phyloP scores from a whole-genome alignment of 2,329 filamentous ascomycete genomes.

The Fusarium devonianum region DNA sequence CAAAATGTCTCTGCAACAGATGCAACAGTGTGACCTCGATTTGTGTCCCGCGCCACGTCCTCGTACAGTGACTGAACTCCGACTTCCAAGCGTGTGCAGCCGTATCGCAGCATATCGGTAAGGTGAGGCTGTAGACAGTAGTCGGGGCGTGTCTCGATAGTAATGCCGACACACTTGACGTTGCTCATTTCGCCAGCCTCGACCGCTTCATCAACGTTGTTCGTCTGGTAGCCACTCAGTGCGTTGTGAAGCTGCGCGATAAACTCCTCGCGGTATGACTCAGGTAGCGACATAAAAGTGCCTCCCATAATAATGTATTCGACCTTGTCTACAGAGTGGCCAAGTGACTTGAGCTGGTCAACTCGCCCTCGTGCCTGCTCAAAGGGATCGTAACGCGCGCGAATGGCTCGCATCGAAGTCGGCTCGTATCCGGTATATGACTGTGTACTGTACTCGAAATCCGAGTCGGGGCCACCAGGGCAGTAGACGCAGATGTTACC shows the following conservation, averaged over 20 bases:
- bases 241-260: conserved; percentile 97
- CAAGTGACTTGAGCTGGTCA: conserved; percentile 93
- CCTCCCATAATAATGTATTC: conserved; percentile 99
- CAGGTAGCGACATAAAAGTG: conserved; percentile 95
- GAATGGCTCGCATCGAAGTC: conserved; percentile 97
- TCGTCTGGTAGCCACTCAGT: conserved; percentile 92
- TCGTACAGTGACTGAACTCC: conserved; percentile 98
- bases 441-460: conserved; percentile 99
- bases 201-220: conserved; percentile 94
- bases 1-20: conserved; percentile 96
- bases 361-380: conserved; percentile 96
- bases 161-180: conserved; percentile 97
- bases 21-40: conserved; percentile 94
- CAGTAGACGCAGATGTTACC: conserved; percentile 99
- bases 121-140: conserved; percentile 97
- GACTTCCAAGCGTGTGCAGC: conserved; percentile 91
- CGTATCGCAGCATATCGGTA: conserved; percentile 95
- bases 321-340: conserved; percentile 97
- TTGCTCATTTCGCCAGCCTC: conserved; percentile 95
- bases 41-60: conserved; percentile 97
- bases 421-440: conserved; percentile 99
- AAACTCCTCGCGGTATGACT: conserved; percentile 89
- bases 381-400: conserved; percentile 95
- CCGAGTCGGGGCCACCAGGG: conserved; percentile 94
- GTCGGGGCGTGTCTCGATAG: conserved; percentile 95